These are phyloP conservation scores for Neonectria magnoliae DNA, from an alignment of 2,329 filamentous ascomycete species.

Conservation along the genomic window DNA sequence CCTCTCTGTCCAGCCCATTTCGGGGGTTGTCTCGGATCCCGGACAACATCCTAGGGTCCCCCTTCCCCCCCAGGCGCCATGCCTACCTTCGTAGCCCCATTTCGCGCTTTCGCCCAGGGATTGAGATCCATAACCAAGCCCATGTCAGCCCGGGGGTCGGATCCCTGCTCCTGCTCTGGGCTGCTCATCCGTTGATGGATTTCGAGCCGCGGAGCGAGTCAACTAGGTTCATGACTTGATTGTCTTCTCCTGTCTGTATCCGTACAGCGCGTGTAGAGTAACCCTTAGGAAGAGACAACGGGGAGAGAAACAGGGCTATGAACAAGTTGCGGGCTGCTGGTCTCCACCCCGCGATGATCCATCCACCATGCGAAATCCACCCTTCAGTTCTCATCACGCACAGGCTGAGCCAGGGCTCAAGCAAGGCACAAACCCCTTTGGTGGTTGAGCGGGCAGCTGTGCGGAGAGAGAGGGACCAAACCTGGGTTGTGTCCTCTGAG, in stretches of 20 bases:
- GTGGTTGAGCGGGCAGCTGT: not conserved
- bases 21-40: not conserved
- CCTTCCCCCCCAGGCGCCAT: not conserved
- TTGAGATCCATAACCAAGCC: not conserved
- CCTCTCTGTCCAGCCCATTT: not conserved
- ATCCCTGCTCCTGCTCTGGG: not conserved
- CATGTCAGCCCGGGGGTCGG: not conserved
- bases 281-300: not conserved
- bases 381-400: not conserved
- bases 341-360: constrained; percentile 13
- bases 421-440: not conserved
- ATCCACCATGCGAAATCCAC: constrained; percentile 9
- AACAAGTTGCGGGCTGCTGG: not conserved
- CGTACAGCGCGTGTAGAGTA: not conserved
- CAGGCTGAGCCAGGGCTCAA: not conserved
- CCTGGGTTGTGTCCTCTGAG: not conserved
- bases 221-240: not conserved
- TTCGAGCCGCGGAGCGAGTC: not conserved
- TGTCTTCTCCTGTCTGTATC: not conserved
- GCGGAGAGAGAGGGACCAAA: not conserved
- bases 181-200: not conserved
- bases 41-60: not conserved
- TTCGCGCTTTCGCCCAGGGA: not conserved
- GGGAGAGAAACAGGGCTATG: not conserved
- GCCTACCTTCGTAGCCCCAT: not conserved